Evolutionary conservation across 108 stramenopile genomes (phyloP).

Genomic region (Thalassiosira profunda): DNA sequence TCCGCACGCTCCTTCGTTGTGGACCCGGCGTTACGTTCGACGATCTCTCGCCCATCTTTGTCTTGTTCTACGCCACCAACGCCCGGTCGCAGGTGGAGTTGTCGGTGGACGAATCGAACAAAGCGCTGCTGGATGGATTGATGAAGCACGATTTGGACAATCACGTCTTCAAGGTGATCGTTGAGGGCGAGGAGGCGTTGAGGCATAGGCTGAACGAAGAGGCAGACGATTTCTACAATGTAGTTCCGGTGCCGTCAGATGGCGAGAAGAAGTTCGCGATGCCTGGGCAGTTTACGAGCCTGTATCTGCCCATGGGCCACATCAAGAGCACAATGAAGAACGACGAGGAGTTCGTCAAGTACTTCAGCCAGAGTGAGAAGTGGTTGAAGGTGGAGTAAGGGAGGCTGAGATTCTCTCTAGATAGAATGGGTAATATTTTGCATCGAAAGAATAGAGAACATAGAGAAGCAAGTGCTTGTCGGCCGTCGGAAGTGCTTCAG

Average conservation of each 20-base stretch:
- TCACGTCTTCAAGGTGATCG: conserved; percentile 45
- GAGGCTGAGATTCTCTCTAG: background rate
- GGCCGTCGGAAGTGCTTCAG: background rate
- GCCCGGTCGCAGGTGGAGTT: conserved; percentile 76
- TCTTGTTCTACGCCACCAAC: conserved; percentile 80
- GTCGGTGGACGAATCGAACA: conserved; percentile 49
- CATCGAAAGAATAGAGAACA: background rate
- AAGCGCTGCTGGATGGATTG: conserved; percentile 11
- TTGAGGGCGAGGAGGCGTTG: conserved; percentile 41
- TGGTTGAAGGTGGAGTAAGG: conserved; percentile 65
- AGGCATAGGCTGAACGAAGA: conserved; percentile 22
- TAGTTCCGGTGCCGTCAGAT: conserved; percentile 26
- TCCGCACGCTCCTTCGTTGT: conserved; percentile 66
- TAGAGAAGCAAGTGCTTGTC: background rate
- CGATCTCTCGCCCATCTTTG: conserved; percentile 60
- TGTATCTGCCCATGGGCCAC: conserved; percentile 81
- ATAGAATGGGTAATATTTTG: background rate
- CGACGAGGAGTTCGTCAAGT: conserved; percentile 74
- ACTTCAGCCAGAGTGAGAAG: conserved; percentile 55
- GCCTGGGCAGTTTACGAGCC: conserved; percentile 81
- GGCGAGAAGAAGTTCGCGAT: conserved; percentile 56
- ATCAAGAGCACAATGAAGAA: conserved; percentile 80
- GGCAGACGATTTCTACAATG: conserved; percentile 50
- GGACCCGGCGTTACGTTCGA: conserved; percentile 40
- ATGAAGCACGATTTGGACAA: conserved; percentile 51